Evolutionary conservation across 768 basidiomycete species (phyloP).

Genomic region (Termitomyces bulborhizus): DNA sequence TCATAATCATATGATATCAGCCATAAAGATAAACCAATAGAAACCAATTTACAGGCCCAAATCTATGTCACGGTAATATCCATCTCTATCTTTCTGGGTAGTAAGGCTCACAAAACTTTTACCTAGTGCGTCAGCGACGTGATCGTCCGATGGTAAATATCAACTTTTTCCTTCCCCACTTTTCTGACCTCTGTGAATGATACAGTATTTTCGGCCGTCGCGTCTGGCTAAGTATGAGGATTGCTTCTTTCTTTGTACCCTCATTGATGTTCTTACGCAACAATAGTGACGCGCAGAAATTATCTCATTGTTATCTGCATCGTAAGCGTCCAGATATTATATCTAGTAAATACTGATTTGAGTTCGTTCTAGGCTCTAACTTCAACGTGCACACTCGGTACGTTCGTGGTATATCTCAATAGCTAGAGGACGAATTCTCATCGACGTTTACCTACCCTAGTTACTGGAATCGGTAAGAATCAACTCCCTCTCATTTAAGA

Average conservation of each 20-base stretch:
- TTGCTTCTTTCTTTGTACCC: not conserved
- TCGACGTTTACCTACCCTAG: not conserved
- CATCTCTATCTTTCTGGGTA: not conserved
- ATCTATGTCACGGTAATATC: slow-evolving; percentile 10
- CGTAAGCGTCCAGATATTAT: slow-evolving; percentile 8
- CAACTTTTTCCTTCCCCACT: not conserved
- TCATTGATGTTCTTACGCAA: not conserved
- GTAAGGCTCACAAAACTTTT: not conserved
- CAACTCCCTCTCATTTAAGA: not conserved
- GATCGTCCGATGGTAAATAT: slow-evolving; percentile 24
- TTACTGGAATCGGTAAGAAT: slow-evolving; percentile 14
- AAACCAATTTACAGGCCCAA: not conserved
- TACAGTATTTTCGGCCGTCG: slow-evolving; percentile 20
- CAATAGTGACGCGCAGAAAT: slow-evolving; percentile 15
- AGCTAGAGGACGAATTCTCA: not conserved
- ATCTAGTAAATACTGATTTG: not conserved
- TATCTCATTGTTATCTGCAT: slow-evolving; percentile 13
- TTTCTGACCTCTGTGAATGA: not conserved
- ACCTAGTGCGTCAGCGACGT: slow-evolving; percentile 19
- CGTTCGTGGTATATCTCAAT: not conserved
- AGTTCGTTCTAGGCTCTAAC: slow-evolving; percentile 5
- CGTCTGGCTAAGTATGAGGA: slow-evolving; percentile 20
- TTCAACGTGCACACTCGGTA: slow-evolving; percentile 15
- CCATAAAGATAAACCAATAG: not conserved
- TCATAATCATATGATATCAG: not conserved